Evolutionary conservation across 495 filamentous ascomycete genomes (phyloP).

Genomic region (Aspergillus hancockii): DNA sequence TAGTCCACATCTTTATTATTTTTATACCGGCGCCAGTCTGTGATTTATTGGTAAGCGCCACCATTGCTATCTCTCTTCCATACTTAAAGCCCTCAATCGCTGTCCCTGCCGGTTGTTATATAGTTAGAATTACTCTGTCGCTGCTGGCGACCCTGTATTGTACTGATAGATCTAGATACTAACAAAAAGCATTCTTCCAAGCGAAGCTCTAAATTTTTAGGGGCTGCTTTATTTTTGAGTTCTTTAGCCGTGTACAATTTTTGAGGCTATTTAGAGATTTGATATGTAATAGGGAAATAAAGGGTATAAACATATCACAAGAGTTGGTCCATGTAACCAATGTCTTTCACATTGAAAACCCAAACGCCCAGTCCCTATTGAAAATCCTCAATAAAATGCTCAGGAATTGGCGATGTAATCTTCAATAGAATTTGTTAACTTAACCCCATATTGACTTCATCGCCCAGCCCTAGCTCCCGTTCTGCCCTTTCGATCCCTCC

Average conservation of each 20-base stretch:
- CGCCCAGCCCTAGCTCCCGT: slow-evolving; percentile 48
- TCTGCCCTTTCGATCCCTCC: slow-evolving; percentile 46
- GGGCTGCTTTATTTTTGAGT: neutral
- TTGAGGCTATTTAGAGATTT: neutral
- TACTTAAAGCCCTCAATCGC: too few relatives aligned
- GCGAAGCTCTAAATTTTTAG: too few relatives aligned
- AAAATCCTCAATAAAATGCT: neutral
- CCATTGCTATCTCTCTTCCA: too few relatives aligned
- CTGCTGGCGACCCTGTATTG: too few relatives aligned
- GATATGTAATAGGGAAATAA: neutral
- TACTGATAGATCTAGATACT: too few relatives aligned
- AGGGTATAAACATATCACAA: neutral
- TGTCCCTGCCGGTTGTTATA: too few relatives aligned
- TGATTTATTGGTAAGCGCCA: too few relatives aligned
- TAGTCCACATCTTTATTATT: too few relatives aligned
- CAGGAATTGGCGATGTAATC: neutral
- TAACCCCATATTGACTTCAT: slow-evolving; percentile 56
- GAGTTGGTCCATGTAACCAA: neutral
- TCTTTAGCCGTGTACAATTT: neutral
- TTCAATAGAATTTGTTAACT: slow-evolving; percentile 36
- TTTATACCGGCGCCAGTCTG: too few relatives aligned
- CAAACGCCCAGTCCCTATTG: neutral
- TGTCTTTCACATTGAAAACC: neutral
- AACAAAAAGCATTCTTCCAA: too few relatives aligned
- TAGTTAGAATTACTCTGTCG: too few relatives aligned